These are phyloP conservation scores for Trypanosoma cruzi DNA, from an alignment of 208 protist species.

Conservation along the genomic window DNA sequence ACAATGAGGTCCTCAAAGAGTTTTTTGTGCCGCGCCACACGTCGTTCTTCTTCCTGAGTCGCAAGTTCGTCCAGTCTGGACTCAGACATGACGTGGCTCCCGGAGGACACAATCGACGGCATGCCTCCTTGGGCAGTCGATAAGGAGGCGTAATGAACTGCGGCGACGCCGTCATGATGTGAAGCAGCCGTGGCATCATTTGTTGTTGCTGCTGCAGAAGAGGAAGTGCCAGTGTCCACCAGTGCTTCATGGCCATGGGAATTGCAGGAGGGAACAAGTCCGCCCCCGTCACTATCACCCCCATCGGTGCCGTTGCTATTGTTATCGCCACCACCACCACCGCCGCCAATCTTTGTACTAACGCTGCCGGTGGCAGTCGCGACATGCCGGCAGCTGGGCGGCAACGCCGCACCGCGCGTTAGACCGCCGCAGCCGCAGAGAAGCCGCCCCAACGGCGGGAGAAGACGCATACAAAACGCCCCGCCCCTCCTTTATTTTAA, in stretches of 20 bases:
- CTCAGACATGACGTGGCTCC: slow-evolving; percentile 54
- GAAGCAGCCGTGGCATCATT: background rate
- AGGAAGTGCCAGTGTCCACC: background rate
- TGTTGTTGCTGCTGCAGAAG: background rate
- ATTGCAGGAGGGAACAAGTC: background rate
- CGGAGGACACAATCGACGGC: slow-evolving; percentile 55
- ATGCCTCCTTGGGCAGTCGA: slow-evolving; percentile 9
- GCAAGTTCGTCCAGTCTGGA: slow-evolving; percentile 43
- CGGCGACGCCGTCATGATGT: background rate
- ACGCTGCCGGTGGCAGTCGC: background rate
- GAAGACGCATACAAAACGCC: background rate
- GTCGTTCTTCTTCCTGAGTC: slow-evolving; percentile 56
- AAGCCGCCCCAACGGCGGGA: background rate
- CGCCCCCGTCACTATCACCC: no score
- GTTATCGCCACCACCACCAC: background rate
- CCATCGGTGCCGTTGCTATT: background rate
- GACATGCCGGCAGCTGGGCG: background rate
- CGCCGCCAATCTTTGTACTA: background rate
- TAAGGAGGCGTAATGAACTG: background rate
- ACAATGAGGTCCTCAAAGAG: slow-evolving; percentile 85
- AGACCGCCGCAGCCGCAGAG: background rate
- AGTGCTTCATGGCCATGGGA: background rate
- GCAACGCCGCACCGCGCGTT: background rate
- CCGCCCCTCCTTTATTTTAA: background rate
- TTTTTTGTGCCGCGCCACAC: slow-evolving; percentile 62